phyloP scores from a whole-genome alignment of 179 eudicot species.

The Pouteria campechiana region DNA sequence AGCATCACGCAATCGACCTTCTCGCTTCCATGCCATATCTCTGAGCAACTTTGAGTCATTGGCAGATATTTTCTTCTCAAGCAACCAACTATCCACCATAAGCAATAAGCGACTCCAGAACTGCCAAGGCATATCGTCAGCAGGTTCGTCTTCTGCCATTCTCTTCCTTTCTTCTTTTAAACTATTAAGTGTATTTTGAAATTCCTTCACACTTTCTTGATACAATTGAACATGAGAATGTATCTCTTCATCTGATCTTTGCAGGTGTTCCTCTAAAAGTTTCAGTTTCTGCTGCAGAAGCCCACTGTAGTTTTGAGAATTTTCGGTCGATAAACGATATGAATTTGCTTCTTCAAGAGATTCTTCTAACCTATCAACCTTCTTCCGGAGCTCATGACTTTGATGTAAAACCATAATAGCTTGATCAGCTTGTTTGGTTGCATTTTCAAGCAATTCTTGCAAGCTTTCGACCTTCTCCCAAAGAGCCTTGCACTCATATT shows the following conservation, averaged over 20 bases:
- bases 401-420: conserved; percentile 64
- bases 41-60: conserved; percentile 58
- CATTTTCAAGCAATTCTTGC: conserved; percentile 59
- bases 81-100: conserved; percentile 84
- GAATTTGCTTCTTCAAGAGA: conserved; percentile 60
- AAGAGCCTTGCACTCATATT: conserved; percentile 51
- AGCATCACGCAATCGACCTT: conserved; percentile 50
- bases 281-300: conserved; percentile 71
- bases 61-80: conserved; percentile 61
- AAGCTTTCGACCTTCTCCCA: conserved; percentile 62
- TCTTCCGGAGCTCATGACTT: conserved; percentile 74
- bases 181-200: conserved; percentile 60
- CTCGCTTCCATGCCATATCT: conserved; percentile 83
- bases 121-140: conserved; percentile 70
- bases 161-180: conserved; percentile 62
- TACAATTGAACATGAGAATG: conserved; percentile 61
- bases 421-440: conserved; percentile 81
- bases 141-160: conserved; percentile 41
- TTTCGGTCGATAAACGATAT: conserved; percentile 62
- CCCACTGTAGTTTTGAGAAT: conserved; percentile 60
- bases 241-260: conserved; percentile 81
- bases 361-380: conserved; percentile 75
- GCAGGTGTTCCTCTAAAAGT: conserved; percentile 74
- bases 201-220: conserved; percentile 82
- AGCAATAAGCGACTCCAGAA: conserved; percentile 88